Conservation (phyloP, 1,284 basidiomycete genomes). For the Trichosporon ovoides region DNA sequence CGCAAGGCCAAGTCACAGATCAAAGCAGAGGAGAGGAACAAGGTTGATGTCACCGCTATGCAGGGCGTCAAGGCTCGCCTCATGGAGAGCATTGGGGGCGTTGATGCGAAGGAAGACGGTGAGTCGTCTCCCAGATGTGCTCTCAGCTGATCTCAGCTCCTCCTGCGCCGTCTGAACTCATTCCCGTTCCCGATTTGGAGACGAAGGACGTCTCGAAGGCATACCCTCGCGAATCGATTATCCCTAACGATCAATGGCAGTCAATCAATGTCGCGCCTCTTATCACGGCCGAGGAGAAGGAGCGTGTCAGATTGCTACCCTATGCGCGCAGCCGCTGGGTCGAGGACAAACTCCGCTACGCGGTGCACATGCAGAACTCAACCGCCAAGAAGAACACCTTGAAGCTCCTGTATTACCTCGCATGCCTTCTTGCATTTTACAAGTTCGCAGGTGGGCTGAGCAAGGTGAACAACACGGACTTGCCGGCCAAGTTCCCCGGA, state of each 20-base stretch:
- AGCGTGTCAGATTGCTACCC: slow-evolving; percentile 59
- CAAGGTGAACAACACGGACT: slow-evolving; percentile 31
- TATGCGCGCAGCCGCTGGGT: slow-evolving; percentile 64
- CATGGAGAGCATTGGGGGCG: slow-evolving; percentile 67
- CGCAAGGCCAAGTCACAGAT: slow-evolving; percentile 85
- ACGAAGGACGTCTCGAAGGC: slow-evolving; percentile 65
- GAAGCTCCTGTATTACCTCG: slow-evolving; percentile 63
- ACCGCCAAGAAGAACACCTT: slow-evolving; percentile 1
- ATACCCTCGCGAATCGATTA: slow-evolving; percentile 68
- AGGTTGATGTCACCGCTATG: slow-evolving; percentile 79
- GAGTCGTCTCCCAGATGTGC: neutral
- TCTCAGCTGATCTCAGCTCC: slow-evolving; percentile 10
- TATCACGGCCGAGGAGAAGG: slow-evolving; percentile 59
- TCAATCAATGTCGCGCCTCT: slow-evolving; percentile 39
- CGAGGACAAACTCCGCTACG: slow-evolving; percentile 36
- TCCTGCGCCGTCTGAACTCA: slow-evolving; percentile 49
- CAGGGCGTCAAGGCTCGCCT: slow-evolving; percentile 69
- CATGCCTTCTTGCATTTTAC: slow-evolving; percentile 67
- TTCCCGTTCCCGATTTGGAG: slow-evolving; percentile 64
- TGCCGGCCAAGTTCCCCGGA: slow-evolving; percentile 56
- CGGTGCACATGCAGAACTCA: slow-evolving; percentile 12
- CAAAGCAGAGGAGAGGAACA: slow-evolving; percentile 70
- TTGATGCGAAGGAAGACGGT: slow-evolving; percentile 52
- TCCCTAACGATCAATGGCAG: slow-evolving; percentile 62
- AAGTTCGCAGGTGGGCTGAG: slow-evolving; percentile 43